Evolutionary conservation across 306 rosid genomes (phyloP), one percentile per base, ranked within the genome.

Genomic region (Citrullus colocynthis): DNA sequence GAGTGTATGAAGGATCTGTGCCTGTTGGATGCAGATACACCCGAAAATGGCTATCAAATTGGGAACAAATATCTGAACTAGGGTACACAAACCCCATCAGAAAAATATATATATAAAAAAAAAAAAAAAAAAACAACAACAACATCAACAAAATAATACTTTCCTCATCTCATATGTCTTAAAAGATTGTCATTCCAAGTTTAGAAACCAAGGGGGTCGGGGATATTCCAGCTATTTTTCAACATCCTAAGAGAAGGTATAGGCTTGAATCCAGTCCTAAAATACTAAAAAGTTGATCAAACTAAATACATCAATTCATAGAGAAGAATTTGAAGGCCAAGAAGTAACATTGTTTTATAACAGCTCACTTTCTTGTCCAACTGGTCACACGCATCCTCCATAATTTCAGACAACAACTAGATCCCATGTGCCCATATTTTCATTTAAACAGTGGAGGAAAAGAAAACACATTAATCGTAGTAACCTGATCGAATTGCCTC

Each of bases 401-500:
- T 28, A 49, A 28, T 49, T 7, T 48, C 59, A 72, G 2, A 28
- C 8, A 72, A 72, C 75, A 21, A 20, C 32, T 34, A 70, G 55
- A 42, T 42, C 36, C 36, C 18, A 67, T 67, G 54, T 41, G 9
- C 18, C 9, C 74, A 36, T 28, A 51, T 21, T 55, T 17, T 52
- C 18, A 28, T 14, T 32, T 9, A 52, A 11, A 44, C 12, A 42
- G 28, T 10, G 5, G 16, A 37, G 20, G 6, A 21, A n/a, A n/a
- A 10, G 32, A 32, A 63, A 7, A 10, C 0, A 16, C 15, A 18
- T 52, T 41, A 9, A 34, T 11, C 18, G 63, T 54, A 74, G 17
- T 62, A 52, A 92, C 98, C 88, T 95, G 96, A 78, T 95, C 99
- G 55, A 78, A 86, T 71, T 92, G 92, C 34, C 80, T 84, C 81